Conservation (phyloP, 192 early-diverging fungal genomes). For the Dissophora globulifera region DNA sequence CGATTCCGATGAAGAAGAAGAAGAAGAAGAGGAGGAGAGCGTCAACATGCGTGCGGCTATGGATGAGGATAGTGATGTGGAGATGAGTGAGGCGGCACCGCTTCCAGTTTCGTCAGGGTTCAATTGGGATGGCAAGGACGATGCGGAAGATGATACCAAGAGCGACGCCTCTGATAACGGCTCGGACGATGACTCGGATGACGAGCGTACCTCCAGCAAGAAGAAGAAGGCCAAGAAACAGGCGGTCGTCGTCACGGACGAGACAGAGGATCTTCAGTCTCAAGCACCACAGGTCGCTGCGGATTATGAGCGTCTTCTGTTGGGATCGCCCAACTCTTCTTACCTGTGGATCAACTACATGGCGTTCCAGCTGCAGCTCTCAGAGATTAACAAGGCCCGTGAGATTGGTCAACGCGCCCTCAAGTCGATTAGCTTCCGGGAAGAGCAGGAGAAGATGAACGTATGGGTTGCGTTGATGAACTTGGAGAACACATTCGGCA, state of each 20-base stretch:
- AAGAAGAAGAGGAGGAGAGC: slow-evolving; percentile 29
- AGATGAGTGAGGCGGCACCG: slow-evolving; percentile 42
- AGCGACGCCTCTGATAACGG: slow-evolving; percentile 37
- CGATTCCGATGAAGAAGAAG: slow-evolving; percentile 44
- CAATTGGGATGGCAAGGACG: slow-evolving; percentile 55
- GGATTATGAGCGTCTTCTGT: slow-evolving; percentile 92
- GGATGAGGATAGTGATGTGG: slow-evolving; percentile 43
- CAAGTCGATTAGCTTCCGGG: slow-evolving; percentile 89
- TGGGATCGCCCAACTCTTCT: slow-evolving; percentile 96
- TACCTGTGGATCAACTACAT: slow-evolving; percentile 99
- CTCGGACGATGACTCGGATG: slow-evolving; percentile 47
- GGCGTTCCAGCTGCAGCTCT: slow-evolving; percentile 96
- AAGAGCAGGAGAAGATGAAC: slow-evolving; percentile 97
- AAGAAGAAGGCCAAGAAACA: slow-evolving; percentile 63
- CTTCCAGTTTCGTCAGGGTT: slow-evolving; percentile 27
- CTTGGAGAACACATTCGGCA: slow-evolving; percentile 96
- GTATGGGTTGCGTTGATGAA: slow-evolving; percentile 98
- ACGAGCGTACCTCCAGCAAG: slow-evolving; percentile 43
- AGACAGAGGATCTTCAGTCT: slow-evolving; percentile 72
- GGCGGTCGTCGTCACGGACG: slow-evolving; percentile 68
- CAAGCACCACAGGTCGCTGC: slow-evolving; percentile 79
- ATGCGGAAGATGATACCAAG: slow-evolving; percentile 51
- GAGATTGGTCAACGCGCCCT: slow-evolving; percentile 94
- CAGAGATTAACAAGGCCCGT: slow-evolving; percentile 93
- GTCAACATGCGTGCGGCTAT: neutral